Evolutionary conservation across 208 protist species (phyloP).

Genomic region (Leishmania braziliensis): DNA sequence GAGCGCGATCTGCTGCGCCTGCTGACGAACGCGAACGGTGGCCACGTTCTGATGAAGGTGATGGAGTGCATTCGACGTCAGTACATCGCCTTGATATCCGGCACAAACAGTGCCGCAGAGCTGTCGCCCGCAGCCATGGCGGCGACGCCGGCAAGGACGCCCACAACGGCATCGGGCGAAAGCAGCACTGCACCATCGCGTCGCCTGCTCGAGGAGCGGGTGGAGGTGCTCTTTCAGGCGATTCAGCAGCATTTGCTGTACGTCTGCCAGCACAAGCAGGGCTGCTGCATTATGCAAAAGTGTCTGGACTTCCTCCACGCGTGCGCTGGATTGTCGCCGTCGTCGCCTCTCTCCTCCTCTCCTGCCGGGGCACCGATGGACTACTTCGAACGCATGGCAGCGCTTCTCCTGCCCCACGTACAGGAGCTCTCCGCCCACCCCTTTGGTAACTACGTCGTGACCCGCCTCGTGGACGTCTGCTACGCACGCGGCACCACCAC

Average conservation of each 20-base stretch:
- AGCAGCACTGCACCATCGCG: slow-evolving; percentile 1
- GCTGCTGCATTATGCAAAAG: slow-evolving; percentile 95
- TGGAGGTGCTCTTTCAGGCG: slow-evolving; percentile 44
- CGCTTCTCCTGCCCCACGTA: slow-evolving; percentile 62
- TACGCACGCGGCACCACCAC: slow-evolving; percentile 45
- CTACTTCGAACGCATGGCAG: slow-evolving; percentile 45
- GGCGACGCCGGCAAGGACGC: not conserved
- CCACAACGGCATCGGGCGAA: slow-evolving; percentile 3
- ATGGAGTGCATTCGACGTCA: slow-evolving; percentile 44
- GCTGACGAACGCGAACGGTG: slow-evolving; percentile 96
- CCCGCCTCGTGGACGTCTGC: slow-evolving; percentile 88
- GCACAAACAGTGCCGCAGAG: not conserved
- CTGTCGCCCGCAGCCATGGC: not conserved
- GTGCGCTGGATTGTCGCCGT: slow-evolving; percentile 14
- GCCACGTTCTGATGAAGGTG: slow-evolving; percentile 94
- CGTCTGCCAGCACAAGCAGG: slow-evolving; percentile 54
- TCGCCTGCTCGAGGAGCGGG: slow-evolving; percentile 27
- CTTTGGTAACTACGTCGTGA: slow-evolving; percentile 98
- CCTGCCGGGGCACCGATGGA: slow-evolving; percentile 7
- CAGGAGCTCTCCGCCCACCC: slow-evolving; percentile 87
- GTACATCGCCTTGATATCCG: slow-evolving; percentile 21
- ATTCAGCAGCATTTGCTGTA: slow-evolving; percentile 56
- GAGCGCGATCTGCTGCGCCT: slow-evolving; percentile 60
- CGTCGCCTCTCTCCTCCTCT: not conserved
- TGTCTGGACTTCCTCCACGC: slow-evolving; percentile 87